phyloP scores from a whole-genome alignment of 257 asterid genomes.

The Prunella vulgaris region DNA sequence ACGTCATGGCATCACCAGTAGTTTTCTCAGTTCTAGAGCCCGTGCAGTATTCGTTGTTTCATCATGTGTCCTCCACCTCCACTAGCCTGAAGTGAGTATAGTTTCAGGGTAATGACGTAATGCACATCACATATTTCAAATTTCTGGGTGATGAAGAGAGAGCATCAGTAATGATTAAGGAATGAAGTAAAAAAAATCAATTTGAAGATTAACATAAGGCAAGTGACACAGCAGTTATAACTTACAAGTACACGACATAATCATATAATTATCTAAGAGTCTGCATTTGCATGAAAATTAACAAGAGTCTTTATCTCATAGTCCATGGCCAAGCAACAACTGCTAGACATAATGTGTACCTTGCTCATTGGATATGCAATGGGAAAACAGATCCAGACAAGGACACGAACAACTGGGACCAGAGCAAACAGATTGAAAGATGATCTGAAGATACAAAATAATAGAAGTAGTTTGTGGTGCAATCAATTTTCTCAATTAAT shows the following conservation, averaged over 20 bases:
- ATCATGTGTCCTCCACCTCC: no score
- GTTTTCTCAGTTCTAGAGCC: no score
- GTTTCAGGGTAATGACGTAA: no score
- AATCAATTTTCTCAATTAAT: neutral
- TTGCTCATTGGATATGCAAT: slow-evolving; percentile 98
- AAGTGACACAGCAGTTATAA: neutral
- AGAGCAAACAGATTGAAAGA: slow-evolving; percentile 90
- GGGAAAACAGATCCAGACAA: slow-evolving; percentile 94
- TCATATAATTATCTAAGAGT: neutral
- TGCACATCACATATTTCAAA: no score
- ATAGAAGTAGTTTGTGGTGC: slow-evolving; percentile 5
- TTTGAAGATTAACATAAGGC: no score
- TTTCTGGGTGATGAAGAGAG: no score
- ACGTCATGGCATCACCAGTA: no score
- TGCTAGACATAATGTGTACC: slow-evolving; percentile 47
- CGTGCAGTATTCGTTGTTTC: no score
- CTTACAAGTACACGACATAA: neutral
- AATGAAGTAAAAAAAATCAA: no score
- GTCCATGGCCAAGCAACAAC: slow-evolving; percentile 86
- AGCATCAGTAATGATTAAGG: no score
- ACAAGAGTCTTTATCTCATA: slow-evolving; percentile 87
- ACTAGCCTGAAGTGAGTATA: no score
- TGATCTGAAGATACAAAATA: slow-evolving; percentile 50
- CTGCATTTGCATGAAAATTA: slow-evolving; percentile 80
- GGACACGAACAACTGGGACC: slow-evolving; percentile 77